A percentile compares a stretch with the other conserved stretches of the same genome.
These are phyloP conservation scores for Cladosporium halotolerans DNA, from an alignment of 2,329 filamentous ascomycete species.

Conservation along the genomic window DNA sequence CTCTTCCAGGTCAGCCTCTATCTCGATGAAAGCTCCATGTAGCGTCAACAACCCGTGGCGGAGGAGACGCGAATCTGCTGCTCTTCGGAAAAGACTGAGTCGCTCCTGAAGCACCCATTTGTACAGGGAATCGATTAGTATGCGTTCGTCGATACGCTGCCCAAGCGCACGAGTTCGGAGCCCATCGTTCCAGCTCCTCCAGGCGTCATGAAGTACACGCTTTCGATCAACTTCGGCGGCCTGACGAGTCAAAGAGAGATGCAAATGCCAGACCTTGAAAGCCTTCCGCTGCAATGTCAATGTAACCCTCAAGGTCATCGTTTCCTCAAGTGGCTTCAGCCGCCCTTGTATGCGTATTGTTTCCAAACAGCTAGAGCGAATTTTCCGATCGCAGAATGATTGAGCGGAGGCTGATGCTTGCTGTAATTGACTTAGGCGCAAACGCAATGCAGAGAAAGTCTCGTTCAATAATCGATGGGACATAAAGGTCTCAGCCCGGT, in stretches of 20 bases:
- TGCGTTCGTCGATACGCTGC: constrained; percentile 49
- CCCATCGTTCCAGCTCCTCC: constrained; percentile 57
- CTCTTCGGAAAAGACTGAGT: constrained; percentile 35
- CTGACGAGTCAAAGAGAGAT: constrained; percentile 28
- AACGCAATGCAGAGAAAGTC: not conserved
- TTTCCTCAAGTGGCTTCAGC: constrained; percentile 37
- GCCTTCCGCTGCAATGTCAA: constrained; percentile 40
- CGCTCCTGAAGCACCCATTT: constrained; percentile 54
- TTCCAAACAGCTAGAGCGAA: not conserved
- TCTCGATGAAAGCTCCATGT: constrained; percentile 6
- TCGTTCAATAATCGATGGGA: not conserved
- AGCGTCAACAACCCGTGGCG: constrained; percentile 13
- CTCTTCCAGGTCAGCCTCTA: constrained; percentile 15
- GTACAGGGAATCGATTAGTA: constrained; percentile 52
- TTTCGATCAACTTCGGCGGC: constrained; percentile 46
- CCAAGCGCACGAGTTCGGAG: constrained; percentile 49
- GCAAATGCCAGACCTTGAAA: constrained; percentile 47
- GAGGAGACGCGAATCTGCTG: constrained; percentile 24
- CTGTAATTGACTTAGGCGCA: not conserved
- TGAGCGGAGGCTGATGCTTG: not conserved
- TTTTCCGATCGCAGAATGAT: not conserved
- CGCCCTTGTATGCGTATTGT: constrained; percentile 34
- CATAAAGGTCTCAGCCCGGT: constrained; percentile 10
- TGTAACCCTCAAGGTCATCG: constrained; percentile 41
- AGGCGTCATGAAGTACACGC: constrained; percentile 51